Percentiles rank a stretch among this genome's conserved stretches.
Conservation (phyloP, 805 yeast genomes). For the Metschnikowia picachoensis region DNA sequence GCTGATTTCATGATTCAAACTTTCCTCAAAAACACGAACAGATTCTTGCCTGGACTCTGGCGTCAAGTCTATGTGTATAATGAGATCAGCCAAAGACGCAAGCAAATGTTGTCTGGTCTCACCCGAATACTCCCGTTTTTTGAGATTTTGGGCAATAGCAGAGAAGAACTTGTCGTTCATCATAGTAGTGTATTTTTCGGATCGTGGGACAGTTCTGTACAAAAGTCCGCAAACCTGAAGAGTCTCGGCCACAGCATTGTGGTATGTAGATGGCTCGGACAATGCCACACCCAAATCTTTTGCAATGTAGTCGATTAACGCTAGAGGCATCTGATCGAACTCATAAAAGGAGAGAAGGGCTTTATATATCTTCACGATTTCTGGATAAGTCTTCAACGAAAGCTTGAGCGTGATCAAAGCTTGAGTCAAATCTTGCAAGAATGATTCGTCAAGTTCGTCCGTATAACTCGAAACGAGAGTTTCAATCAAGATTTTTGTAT, state of each 20-base stretch:
- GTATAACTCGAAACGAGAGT: constrained; percentile 21
- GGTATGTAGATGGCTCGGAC: constrained; percentile 23
- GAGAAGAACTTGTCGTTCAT: constrained; percentile 16
- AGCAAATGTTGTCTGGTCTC: constrained; percentile 29
- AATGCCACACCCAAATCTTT: constrained; percentile 23
- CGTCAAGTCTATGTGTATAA: constrained; percentile 11
- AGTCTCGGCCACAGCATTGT: constrained; percentile 27
- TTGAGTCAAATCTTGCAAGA: constrained; percentile 18
- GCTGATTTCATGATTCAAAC: constrained; percentile 26
- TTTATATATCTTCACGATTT: constrained; percentile 26
- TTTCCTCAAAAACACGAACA: constrained; percentile 19
- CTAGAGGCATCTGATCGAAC: constrained; percentile 15
- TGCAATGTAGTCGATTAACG: constrained; percentile 20
- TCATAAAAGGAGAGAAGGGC: constrained; percentile 20
- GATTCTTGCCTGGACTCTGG: constrained; percentile 9
- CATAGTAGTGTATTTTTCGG: constrained; percentile 1
- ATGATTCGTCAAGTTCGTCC: constrained; percentile 14
- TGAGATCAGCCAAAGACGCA: constrained; percentile 22
- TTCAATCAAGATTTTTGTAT: constrained; percentile 27
- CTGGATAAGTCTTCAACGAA: constrained; percentile 23
- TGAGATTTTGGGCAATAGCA: constrained; percentile 13
- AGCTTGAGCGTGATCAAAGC: constrained; percentile 19
- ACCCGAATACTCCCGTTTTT: constrained; percentile 24
- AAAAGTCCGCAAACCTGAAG: constrained; percentile 22
- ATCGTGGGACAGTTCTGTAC: constrained; percentile 9